Evolutionary conservation across 1,139 yeast genomes (phyloP).

Genomic region (Groenewaldozyma sp.): DNA sequence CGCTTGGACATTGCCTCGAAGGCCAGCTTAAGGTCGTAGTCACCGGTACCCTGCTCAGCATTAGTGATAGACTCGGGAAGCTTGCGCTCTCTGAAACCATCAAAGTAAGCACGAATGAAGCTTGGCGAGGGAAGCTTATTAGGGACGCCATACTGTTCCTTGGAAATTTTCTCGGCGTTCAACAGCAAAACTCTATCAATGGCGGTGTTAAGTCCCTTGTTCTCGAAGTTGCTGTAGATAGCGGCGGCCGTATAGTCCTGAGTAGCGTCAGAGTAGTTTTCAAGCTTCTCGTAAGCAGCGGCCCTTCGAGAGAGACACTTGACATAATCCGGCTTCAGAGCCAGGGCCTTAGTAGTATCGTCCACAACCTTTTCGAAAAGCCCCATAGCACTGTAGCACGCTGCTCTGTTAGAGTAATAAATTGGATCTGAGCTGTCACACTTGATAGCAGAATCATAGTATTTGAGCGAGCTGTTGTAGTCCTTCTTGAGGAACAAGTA

Average conservation of each 20-base stretch:
- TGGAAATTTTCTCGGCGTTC: constrained; percentile 41
- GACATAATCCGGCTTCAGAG: constrained; percentile 78
- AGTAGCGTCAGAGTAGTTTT: constrained; percentile 74
- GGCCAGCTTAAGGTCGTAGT: constrained; percentile 60
- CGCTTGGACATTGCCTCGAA: constrained; percentile 53
- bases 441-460: constrained; percentile 67
- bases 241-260: constrained; percentile 74
- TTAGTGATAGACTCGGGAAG: constrained; percentile 32
- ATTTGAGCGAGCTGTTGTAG: constrained; percentile 62
- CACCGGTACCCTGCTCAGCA: constrained; percentile 49
- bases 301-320: constrained; percentile 70
- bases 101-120: constrained; percentile 76
- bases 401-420: constrained; percentile 88
- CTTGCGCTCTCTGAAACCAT: constrained; percentile 45
- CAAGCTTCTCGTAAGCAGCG: constrained; percentile 76
- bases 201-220: constrained; percentile 66
- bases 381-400: constrained; percentile 79
- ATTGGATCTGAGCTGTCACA: constrained; percentile 69
- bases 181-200: constrained; percentile 82
- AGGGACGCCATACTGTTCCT: constrained; percentile 44
- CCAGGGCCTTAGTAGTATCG: constrained; percentile 79
- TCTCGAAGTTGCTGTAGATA: constrained; percentile 45
- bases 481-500: constrained; percentile 62
- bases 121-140: constrained; percentile 75
- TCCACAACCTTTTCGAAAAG: constrained; percentile 76